Conservation (phyloP, 352 stramenopile genomes). For the Pythium rhizo-oryzae region DNA sequence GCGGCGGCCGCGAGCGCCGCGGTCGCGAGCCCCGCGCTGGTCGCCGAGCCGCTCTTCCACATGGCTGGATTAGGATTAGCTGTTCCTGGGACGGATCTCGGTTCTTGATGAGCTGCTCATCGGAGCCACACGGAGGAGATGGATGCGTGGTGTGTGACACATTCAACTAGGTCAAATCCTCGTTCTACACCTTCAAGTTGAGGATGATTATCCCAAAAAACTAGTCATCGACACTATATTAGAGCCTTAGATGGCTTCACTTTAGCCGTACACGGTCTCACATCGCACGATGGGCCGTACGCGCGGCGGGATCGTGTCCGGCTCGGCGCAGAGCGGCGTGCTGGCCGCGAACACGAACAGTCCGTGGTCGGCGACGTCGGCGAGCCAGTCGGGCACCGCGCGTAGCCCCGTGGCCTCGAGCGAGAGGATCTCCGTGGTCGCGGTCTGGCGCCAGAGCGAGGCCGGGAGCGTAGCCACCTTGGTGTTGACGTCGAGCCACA, state of each 20-base stretch:
- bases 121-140: neutral
- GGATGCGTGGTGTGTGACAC: neutral
- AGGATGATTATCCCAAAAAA: neutral
- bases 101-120: neutral
- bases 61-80: neutral
- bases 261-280: neutral
- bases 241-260: too few species aligned
- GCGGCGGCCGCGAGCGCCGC: slow-evolving; percentile 17
- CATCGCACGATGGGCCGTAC: neutral
- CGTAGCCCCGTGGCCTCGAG: neutral
- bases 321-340: neutral
- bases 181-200: neutral
- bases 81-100: neutral
- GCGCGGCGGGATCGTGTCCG: neutral
- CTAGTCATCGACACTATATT: too few species aligned
- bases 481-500: neutral
- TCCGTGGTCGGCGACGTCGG: neutral
- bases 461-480: neutral
- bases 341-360: neutral
- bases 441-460: neutral
- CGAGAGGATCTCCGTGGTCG: neutral
- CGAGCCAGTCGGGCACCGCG: neutral
- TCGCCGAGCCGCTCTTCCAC: slow-evolving; percentile 17
- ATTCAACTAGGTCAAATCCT: neutral
- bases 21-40: slow-evolving; percentile 7